A percentile compares a stretch with the other conserved stretches of the same genome.
Conservation (phyloP, 495 filamentous ascomycete species). For the Astrothelium macrocarpum region DNA sequence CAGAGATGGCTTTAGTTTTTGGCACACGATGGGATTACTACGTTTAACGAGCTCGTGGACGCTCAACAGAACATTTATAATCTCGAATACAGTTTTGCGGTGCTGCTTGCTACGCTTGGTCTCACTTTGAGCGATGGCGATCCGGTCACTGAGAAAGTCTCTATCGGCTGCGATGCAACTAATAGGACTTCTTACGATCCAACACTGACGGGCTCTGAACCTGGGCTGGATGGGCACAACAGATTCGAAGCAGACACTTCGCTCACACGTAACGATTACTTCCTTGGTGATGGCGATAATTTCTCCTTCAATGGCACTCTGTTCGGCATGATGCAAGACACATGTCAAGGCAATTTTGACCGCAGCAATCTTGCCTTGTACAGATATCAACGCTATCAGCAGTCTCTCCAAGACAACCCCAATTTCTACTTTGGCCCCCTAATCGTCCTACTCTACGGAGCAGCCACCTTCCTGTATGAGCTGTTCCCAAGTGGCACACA, state of each 20-base stretch:
- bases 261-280: constrained; percentile 37
- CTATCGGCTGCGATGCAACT: constrained; percentile 38
- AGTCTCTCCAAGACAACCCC: constrained; percentile 24
- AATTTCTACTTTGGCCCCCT: constrained; percentile 35
- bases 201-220: constrained; percentile 30
- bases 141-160: constrained; percentile 32
- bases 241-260: constrained; percentile 37
- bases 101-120: constrained; percentile 30
- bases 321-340: constrained; percentile 28
- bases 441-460: constrained; percentile 30
- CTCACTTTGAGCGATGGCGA: constrained; percentile 33
- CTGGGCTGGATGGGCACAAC: constrained; percentile 36
- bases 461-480: constrained; percentile 36
- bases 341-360: constrained; percentile 16
- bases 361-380: constrained; percentile 27
- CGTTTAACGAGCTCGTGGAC: constrained; percentile 36
- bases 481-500: constrained; percentile 29
- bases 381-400: constrained; percentile 31
- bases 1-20: constrained; percentile 22
- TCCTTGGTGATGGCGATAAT: constrained; percentile 31
- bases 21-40: constrained; percentile 36
- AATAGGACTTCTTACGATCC: constrained; percentile 29
- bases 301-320: constrained; percentile 35
- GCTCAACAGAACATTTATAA: constrained; percentile 38
- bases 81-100: constrained; percentile 33